Conservation (phyloP, 2,329 filamentous ascomycete genomes). For the Knufia fluminis region DNA sequence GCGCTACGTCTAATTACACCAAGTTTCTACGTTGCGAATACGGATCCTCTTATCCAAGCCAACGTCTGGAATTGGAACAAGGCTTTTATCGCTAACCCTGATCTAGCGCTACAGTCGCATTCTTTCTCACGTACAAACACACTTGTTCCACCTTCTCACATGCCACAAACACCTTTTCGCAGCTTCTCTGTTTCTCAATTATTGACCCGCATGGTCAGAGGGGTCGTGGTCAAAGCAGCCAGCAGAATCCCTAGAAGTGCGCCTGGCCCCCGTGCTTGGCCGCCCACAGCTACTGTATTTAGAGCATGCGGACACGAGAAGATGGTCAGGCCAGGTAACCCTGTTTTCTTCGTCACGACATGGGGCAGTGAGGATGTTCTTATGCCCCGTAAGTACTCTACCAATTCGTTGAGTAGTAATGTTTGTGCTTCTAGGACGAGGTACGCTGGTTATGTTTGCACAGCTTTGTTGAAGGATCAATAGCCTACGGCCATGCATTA, state of each 20-base stretch:
- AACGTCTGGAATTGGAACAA: constrained; percentile 2
- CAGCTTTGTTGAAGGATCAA: constrained; percentile 2
- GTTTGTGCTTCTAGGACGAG: not conserved
- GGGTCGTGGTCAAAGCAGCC: not conserved
- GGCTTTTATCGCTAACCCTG: not conserved
- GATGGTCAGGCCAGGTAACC: not conserved
- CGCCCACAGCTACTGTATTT: not conserved
- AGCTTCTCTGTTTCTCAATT: not conserved
- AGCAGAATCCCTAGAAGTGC: not conserved
- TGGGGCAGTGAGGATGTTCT: not conserved
- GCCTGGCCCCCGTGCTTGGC: constrained; percentile 1
- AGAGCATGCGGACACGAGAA: not conserved
- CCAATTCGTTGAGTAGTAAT: not conserved
- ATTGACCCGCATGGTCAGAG: too few species aligned
- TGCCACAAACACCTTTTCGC: constrained; percentile 2
- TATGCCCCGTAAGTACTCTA: not conserved
- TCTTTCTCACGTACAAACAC: not conserved
- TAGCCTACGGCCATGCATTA: not conserved
- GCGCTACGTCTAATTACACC: constrained; percentile 5
- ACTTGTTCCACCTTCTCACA: constrained; percentile 8
- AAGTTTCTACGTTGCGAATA: not conserved
- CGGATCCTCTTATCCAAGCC: not conserved
- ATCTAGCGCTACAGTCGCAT: too few species aligned
- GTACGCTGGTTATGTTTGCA: not conserved
- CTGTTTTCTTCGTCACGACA: not conserved